phyloP scores from a whole-genome alignment of 202 grass and related monocot species.

The Schoenoplectus tabernaemontani region DNA sequence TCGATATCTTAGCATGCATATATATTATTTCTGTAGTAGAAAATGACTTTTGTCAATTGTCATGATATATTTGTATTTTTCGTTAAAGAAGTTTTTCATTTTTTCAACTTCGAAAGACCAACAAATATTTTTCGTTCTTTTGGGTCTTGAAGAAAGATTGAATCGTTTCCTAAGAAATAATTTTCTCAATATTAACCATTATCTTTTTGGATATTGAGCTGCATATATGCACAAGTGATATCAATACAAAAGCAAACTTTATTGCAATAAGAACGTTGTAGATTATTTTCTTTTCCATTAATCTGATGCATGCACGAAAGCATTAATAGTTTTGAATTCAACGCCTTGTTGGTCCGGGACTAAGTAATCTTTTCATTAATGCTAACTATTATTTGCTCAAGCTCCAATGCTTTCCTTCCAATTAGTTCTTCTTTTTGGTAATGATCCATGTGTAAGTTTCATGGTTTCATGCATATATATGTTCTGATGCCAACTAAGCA shows the following conservation, averaged over 20 bases:
- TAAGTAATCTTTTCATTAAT: not conserved
- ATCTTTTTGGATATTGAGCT: not conserved
- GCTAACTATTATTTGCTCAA: not conserved
- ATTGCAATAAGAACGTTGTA: not conserved
- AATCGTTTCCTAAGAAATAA: constrained; percentile 4
- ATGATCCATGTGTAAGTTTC: not conserved
- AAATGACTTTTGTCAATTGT: not conserved
- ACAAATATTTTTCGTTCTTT: not conserved
- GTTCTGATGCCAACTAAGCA: not conserved
- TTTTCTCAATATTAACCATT: not conserved
- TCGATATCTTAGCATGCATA: not conserved
- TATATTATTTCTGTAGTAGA: not conserved
- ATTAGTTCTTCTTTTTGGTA: not conserved
- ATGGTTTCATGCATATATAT: not conserved
- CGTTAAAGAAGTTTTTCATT: not conserved
- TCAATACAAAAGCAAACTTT: not conserved
- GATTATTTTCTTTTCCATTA: not conserved
- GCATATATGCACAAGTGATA: not conserved
- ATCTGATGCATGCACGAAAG: not conserved
- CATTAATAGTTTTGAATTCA: not conserved
- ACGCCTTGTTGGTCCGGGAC: not conserved
- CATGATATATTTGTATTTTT: not conserved
- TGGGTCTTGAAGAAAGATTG: not conserved
- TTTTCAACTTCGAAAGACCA: not conserved
- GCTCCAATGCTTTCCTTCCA: not conserved